These are phyloP conservation scores for Yamadazyma membranifaciens DNA, from an alignment of 1,139 yeast genomes.

Conservation along the genomic window DNA sequence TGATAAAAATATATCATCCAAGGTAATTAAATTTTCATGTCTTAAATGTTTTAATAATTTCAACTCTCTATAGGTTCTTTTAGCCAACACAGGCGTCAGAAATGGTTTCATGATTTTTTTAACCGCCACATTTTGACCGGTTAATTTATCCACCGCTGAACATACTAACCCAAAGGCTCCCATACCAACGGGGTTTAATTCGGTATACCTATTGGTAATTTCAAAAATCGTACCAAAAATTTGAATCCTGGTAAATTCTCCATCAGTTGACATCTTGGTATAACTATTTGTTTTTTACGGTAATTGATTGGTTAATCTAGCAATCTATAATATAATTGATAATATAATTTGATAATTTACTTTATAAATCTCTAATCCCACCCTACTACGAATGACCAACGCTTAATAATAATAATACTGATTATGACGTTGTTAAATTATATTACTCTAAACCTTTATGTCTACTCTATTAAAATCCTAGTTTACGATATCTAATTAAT, in stretches of 20 bases:
- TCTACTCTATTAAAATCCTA: too few relatives aligned
- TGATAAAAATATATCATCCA: conserved; percentile 91
- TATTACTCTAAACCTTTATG: too few relatives aligned
- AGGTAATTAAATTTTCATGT: conserved; percentile 90
- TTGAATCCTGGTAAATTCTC: conserved; percentile 51
- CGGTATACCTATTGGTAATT: conserved; percentile 86
- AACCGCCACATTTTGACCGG: conserved; percentile 93
- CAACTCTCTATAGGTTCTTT: conserved; percentile 93
- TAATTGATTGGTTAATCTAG: not conserved
- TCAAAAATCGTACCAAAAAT: conserved; percentile 91
- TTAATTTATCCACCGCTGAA: conserved; percentile 88
- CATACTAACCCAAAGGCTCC: conserved; percentile 98
- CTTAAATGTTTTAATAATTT: conserved; percentile 88
- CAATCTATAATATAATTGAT: not conserved
- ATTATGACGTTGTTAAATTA: too few relatives aligned
- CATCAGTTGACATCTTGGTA: conserved; percentile 36
- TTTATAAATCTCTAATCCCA: too few relatives aligned
- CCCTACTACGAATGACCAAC: too few relatives aligned
- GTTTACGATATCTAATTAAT: too few relatives aligned
- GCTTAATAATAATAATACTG: too few relatives aligned
- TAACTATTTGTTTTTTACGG: not conserved
- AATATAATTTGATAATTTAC: too few relatives aligned
- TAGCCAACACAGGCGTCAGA: conserved; percentile 90
- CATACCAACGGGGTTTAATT: conserved; percentile 97
- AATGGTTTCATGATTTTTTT: conserved; percentile 98